A percentile compares a stretch with the other conserved stretches of the same genome.
These are phyloP conservation scores for Phyllosticta capitalensis DNA, from an alignment of 2,329 filamentous ascomycete genomes.

Conservation along the genomic window DNA sequence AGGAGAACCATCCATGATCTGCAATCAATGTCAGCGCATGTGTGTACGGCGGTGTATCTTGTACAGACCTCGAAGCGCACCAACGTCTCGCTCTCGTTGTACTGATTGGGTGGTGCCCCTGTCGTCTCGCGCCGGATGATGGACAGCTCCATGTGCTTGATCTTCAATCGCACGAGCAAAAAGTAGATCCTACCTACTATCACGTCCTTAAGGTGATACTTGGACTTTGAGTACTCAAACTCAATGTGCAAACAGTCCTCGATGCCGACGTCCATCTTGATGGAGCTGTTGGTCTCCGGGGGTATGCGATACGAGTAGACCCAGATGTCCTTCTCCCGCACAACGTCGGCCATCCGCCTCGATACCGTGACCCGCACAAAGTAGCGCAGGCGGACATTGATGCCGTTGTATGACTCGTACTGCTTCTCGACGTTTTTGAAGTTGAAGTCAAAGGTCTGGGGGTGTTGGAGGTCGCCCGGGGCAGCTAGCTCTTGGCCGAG, in stretches of 20 bases:
- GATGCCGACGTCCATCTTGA: conserved; percentile 99
- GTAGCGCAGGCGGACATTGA: conserved; percentile 98
- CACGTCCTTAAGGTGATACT: conserved; percentile 98
- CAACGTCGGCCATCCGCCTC: conserved; percentile 92
- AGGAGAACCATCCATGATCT: conserved; percentile 99
- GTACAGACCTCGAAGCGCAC: conserved; percentile 77
- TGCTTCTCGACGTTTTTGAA: conserved; percentile 99
- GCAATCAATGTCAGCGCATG: conserved; percentile 11
- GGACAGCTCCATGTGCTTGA: conserved; percentile 98
- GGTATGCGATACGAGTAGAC: conserved; percentile 98
- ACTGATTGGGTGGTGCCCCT: conserved; percentile 92
- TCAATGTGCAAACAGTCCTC: conserved; percentile 99
- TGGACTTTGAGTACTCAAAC: conserved; percentile 98
- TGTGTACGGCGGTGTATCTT: background rate
- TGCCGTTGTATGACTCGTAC: conserved; percentile 99
- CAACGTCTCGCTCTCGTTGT: conserved; percentile 97
- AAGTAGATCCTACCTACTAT: conserved; percentile 99
- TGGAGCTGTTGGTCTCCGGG: conserved; percentile 93
- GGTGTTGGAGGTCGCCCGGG: conserved; percentile 94
- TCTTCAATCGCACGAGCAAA: conserved; percentile 90
- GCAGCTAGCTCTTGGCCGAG: conserved; percentile 94
- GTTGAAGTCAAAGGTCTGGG: conserved; percentile 97
- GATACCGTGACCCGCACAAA: conserved; percentile 96
- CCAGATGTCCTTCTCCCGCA: conserved; percentile 99
- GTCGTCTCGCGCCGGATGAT: conserved; percentile 97